Percentiles rank a stretch among this genome's conserved stretches.
Evolutionary conservation across 495 filamentous ascomycete genomes (phyloP).

Genomic region (Hypoxylon perforatum): DNA sequence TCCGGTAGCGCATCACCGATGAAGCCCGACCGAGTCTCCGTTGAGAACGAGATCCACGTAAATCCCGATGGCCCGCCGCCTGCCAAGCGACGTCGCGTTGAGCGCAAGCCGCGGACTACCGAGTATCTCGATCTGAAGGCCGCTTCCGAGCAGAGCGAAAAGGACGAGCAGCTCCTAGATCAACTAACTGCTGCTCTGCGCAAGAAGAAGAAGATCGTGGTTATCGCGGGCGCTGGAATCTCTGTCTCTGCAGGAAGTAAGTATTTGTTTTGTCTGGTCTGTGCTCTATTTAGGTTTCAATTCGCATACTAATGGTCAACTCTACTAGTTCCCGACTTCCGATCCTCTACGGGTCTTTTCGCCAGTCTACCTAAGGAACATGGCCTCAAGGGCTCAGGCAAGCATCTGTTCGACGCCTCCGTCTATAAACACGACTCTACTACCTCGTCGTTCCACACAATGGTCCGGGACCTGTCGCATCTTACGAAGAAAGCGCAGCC

Average conservation of each 20-base stretch:
- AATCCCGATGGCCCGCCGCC: slow-evolving; percentile 73
- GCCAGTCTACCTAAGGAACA: slow-evolving; percentile 82
- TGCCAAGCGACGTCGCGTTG: slow-evolving; percentile 76
- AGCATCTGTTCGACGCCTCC: slow-evolving; percentile 95
- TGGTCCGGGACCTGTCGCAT: slow-evolving; percentile 88
- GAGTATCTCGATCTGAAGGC: slow-evolving; percentile 76
- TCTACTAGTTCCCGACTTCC: slow-evolving; percentile 89
- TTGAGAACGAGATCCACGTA: slow-evolving; percentile 55
- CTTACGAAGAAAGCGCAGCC: slow-evolving; percentile 79
- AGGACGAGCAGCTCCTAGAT: slow-evolving; percentile 65
- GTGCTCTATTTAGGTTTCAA: background rate
- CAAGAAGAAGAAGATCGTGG: slow-evolving; percentile 93
- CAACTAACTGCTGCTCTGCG: slow-evolving; percentile 79
- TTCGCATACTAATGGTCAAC: slow-evolving; percentile 38
- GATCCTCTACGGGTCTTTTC: slow-evolving; percentile 89
- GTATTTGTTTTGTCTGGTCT: slow-evolving; percentile 50
- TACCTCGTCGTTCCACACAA: slow-evolving; percentile 90
- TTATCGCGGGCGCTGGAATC: slow-evolving; percentile 95
- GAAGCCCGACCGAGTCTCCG: slow-evolving; percentile 47
- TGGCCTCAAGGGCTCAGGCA: slow-evolving; percentile 91
- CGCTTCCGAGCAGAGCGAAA: slow-evolving; percentile 56
- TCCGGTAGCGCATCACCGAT: slow-evolving; percentile 58
- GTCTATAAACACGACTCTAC: slow-evolving; percentile 92
- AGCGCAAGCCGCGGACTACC: slow-evolving; percentile 78
- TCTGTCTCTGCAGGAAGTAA: slow-evolving; percentile 95